These are phyloP conservation scores for Azolla pinnata DNA, from an alignment of 75 land plant genomes.

Conservation along the genomic window DNA sequence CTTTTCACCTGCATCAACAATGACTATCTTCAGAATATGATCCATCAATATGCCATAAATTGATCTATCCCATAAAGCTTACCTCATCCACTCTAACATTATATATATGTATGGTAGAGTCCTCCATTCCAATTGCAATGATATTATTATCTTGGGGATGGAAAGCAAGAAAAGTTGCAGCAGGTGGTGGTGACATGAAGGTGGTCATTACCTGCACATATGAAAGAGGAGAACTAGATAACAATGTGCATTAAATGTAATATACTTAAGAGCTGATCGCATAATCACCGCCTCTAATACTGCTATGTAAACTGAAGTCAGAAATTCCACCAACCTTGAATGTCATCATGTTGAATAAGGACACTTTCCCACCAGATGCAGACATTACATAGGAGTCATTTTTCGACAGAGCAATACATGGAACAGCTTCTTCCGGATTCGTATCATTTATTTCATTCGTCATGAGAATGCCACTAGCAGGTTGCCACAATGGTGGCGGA, in stretches of 20 bases:
- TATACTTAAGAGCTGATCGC: too few species aligned
- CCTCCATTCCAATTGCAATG: slow-evolving; percentile 57
- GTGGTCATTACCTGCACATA: slow-evolving; percentile 38
- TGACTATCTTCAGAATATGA: neutral
- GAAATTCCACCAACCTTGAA: slow-evolving; percentile 39
- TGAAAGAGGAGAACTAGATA: slow-evolving; percentile 3
- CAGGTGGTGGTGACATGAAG: slow-evolving; percentile 57
- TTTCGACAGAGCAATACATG: slow-evolving; percentile 73
- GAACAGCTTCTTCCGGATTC: slow-evolving; percentile 53
- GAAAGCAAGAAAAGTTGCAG: slow-evolving; percentile 50
- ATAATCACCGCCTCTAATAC: neutral
- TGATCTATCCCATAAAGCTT: too few species aligned
- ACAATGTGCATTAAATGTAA: neutral
- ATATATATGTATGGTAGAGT: slow-evolving; percentile 49
- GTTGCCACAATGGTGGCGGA: slow-evolving; percentile 64
- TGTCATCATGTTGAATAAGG: slow-evolving; percentile 75
- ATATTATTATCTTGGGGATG: slow-evolving; percentile 55
- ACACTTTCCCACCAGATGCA: slow-evolving; percentile 74
- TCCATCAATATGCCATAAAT: neutral
- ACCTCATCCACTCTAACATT: slow-evolving; percentile 45
- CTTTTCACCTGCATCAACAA: slow-evolving; percentile 46
- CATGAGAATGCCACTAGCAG: slow-evolving; percentile 57
- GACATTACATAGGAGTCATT: slow-evolving; percentile 85
- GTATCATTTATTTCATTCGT: slow-evolving; percentile 54
- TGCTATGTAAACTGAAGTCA: neutral